These are phyloP conservation scores for Nicotiana rustica DNA, from an alignment of 305 asterid genomes.

Conservation along the genomic window DNA sequence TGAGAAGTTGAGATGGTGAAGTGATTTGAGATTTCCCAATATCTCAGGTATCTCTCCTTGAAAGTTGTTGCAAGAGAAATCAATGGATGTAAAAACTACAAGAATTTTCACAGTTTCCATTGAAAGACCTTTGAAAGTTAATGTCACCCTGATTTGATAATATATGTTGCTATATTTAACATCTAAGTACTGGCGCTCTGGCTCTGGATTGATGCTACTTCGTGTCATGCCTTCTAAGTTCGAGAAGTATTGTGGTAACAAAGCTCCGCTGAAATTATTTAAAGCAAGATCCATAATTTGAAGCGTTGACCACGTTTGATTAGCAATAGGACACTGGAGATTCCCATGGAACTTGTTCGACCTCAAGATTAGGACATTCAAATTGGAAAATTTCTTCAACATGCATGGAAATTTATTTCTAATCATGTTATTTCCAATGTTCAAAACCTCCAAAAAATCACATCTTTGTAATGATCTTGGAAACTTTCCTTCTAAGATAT, in stretches of 20 bases:
- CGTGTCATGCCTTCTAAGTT: slow-evolving; percentile 55
- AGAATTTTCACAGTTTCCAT: slow-evolving; percentile 59
- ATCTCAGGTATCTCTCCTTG: slow-evolving; percentile 53
- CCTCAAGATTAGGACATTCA: slow-evolving; percentile 64
- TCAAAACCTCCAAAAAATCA: slow-evolving; percentile 50
- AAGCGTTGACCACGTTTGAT: slow-evolving; percentile 57
- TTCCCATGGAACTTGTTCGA: slow-evolving; percentile 60
- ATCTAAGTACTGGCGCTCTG: not conserved
- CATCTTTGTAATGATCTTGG: slow-evolving; percentile 59
- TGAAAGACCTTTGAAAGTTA: slow-evolving; percentile 57
- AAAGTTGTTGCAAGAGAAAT: slow-evolving; percentile 58
- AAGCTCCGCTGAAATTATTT: slow-evolving; percentile 55
- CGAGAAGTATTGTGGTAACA: slow-evolving; percentile 43
- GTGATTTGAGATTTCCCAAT: slow-evolving; percentile 53
- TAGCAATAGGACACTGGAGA: slow-evolving; percentile 41
- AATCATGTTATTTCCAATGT: slow-evolving; percentile 57
- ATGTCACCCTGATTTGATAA: slow-evolving; percentile 53
- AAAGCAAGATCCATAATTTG: slow-evolving; percentile 66
- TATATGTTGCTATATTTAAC: not conserved
- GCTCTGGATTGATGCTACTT: slow-evolving; percentile 39
- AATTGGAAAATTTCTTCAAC: slow-evolving; percentile 46
- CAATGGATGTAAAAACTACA: slow-evolving; percentile 59
- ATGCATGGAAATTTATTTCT: slow-evolving; percentile 61
- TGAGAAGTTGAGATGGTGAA: slow-evolving; percentile 58
- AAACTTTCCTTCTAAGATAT: slow-evolving; percentile 51